phyloP scores from a whole-genome alignment of 495 filamentous ascomycete genomes.

The Ascodesmis nigricans region DNA sequence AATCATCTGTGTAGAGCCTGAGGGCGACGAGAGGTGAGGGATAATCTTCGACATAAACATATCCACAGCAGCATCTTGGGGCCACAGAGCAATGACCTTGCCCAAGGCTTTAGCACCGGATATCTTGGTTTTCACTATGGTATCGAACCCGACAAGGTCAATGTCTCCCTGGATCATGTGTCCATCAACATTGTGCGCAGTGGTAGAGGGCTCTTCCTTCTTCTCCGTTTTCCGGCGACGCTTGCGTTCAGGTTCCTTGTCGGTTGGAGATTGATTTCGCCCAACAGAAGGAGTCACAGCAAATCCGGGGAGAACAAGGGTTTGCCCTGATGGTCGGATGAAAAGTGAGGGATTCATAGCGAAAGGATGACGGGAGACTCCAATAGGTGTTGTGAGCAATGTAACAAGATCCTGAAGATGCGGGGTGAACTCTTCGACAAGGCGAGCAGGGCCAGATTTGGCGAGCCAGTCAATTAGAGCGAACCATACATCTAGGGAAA shows the following conservation, averaged over 20 bases:
- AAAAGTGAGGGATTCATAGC: constrained; percentile 77
- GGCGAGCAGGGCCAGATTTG: constrained; percentile 30
- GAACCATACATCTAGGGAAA: constrained; percentile 72
- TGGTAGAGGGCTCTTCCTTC: constrained; percentile 44
- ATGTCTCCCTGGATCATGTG: constrained; percentile 96
- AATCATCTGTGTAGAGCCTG: constrained; percentile 65
- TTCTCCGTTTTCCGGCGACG: constrained; percentile 64
- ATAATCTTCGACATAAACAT: constrained; percentile 36
- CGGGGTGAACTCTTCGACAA: constrained; percentile 42
- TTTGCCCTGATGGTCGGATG: constrained; percentile 79
- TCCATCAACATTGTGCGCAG: constrained; percentile 82
- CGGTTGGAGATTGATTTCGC: constrained; percentile 38
- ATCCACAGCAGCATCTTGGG: constrained; percentile 25
- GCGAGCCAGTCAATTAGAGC: constrained; percentile 50
- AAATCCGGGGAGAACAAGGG: constrained; percentile 34
- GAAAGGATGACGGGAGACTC: constrained; percentile 67
- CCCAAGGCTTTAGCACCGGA: constrained; percentile 69
- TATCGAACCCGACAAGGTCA: constrained; percentile 75
- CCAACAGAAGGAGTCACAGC: constrained; percentile 26
- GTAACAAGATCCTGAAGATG: constrained; percentile 57
- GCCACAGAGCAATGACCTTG: constrained; percentile 41
- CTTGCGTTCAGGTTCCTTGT: constrained; percentile 35
- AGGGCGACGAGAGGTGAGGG: constrained; percentile 42
- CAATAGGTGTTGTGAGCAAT: constrained; percentile 70
- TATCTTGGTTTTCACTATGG: constrained; percentile 68